phyloP scores from a whole-genome alignment of 2,329 filamentous ascomycete species.

The Neonectria punicea region DNA sequence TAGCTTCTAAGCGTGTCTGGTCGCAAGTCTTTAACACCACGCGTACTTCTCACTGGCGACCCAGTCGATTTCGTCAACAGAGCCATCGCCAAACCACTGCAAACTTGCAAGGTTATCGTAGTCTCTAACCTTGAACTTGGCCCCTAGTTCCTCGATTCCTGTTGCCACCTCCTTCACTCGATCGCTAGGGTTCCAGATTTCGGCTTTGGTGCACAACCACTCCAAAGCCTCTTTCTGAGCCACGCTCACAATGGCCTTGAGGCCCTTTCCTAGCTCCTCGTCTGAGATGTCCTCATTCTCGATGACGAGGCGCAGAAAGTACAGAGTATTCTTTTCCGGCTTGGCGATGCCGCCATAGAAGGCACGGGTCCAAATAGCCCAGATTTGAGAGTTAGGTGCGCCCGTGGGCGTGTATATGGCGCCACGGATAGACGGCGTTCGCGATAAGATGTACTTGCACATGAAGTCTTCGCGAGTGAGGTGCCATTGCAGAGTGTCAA shows the following conservation, averaged over 20 bases:
- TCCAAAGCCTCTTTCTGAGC: slow-evolving; percentile 76
- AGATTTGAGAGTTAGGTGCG: slow-evolving; percentile 66
- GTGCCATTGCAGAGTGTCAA: slow-evolving; percentile 63
- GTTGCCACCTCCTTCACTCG: slow-evolving; percentile 60
- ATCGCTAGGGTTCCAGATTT: slow-evolving; percentile 85
- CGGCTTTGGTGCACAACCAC: slow-evolving; percentile 77
- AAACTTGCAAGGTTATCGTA: slow-evolving; percentile 75
- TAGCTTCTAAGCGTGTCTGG: neutral
- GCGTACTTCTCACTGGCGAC: slow-evolving; percentile 80
- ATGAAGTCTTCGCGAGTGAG: slow-evolving; percentile 84
- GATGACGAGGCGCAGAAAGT: slow-evolving; percentile 75
- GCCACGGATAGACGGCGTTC: slow-evolving; percentile 71
- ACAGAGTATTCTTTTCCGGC: slow-evolving; percentile 71
- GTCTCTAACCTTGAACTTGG: slow-evolving; percentile 66
- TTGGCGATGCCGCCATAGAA: slow-evolving; percentile 68
- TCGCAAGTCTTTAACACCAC: slow-evolving; percentile 71
- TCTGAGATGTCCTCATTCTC: slow-evolving; percentile 61
- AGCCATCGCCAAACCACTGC: slow-evolving; percentile 73
- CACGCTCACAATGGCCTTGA: slow-evolving; percentile 71
- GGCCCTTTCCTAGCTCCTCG: slow-evolving; percentile 59
- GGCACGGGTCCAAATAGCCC: slow-evolving; percentile 77
- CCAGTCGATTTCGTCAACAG: slow-evolving; percentile 71
- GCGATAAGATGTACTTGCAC: slow-evolving; percentile 68
- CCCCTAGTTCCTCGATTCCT: slow-evolving; percentile 56
- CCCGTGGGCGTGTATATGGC: slow-evolving; percentile 68